A percentile compares a stretch with the other conserved stretches of the same genome.
Conservation (phyloP, 306 rosid species). For the Psophocarpus tetragonolobus region DNA sequence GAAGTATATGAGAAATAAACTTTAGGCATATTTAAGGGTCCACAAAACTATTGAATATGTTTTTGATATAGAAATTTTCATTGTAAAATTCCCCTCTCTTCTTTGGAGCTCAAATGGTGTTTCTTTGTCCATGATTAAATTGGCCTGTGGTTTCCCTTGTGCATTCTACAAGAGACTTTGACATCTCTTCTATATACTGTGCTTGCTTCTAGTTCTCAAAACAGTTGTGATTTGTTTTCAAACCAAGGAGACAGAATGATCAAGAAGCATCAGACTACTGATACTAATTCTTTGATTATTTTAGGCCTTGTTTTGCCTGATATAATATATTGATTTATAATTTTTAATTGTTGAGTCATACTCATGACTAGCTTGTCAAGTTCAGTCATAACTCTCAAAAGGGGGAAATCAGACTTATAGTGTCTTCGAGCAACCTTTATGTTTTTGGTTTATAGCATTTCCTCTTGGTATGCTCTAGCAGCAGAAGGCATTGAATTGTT, state of each 20-base stretch:
- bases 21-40: background rate
- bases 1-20: background rate
- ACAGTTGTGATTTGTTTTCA: conserved; percentile 1
- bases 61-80: background rate
- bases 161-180: background rate
- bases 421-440: background rate
- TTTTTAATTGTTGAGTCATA: background rate
- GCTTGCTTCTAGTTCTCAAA: conserved; percentile 1
- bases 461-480: background rate
- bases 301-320: background rate
- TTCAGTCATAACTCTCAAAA: background rate
- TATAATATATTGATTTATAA: background rate
- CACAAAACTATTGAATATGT: background rate
- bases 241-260: background rate
- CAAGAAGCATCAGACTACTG: background rate
- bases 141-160: background rate
- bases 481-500: conserved; percentile 21
- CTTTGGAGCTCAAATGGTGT: background rate
- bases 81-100: background rate
- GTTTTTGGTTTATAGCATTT: background rate
- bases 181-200: background rate
- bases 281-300: background rate
- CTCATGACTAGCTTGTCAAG: background rate
- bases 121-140: background rate
- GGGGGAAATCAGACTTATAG: background rate